Evolutionary conservation across 305 asterid species (phyloP).

Genomic region (Fraxinus nigra): DNA sequence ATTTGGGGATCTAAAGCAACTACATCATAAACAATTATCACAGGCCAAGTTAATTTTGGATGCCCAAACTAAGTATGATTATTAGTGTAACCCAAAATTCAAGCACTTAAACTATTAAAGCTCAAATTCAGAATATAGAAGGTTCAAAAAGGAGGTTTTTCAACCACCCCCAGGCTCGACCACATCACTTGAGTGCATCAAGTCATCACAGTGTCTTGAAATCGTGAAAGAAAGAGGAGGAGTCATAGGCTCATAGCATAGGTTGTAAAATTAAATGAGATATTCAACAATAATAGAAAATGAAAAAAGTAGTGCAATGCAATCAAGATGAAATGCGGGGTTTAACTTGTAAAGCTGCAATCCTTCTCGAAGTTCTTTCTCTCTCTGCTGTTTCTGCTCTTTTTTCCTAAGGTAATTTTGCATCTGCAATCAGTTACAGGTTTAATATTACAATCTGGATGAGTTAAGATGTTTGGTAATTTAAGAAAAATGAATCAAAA

Average conservation of each 20-base stretch:
- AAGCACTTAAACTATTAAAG: background rate
- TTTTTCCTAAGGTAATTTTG: constrained; percentile 48
- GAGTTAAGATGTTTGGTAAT: background rate
- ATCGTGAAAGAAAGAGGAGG: background rate
- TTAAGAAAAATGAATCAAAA: background rate
- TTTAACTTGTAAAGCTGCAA: constrained; percentile 68
- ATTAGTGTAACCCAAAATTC: background rate
- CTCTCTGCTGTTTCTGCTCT: constrained; percentile 67
- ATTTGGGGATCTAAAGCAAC: background rate
- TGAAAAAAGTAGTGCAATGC: background rate
- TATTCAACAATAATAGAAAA: background rate
- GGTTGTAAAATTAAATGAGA: background rate
- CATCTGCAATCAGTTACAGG: constrained; percentile 37
- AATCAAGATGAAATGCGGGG: constrained; percentile 10
- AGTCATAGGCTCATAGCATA: background rate
- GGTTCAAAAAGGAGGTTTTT: background rate
- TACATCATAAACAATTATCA: background rate
- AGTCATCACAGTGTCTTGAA: background rate
- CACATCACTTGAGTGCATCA: background rate
- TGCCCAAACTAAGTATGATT: background rate
- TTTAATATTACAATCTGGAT: background rate
- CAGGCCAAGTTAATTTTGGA: background rate
- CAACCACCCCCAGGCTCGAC: background rate
- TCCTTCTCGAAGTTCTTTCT: constrained; percentile 68
- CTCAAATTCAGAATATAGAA: background rate